These are phyloP conservation scores for Jamesozyma gamospora DNA, from an alignment of 805 yeast genomes.

Conservation along the genomic window DNA sequence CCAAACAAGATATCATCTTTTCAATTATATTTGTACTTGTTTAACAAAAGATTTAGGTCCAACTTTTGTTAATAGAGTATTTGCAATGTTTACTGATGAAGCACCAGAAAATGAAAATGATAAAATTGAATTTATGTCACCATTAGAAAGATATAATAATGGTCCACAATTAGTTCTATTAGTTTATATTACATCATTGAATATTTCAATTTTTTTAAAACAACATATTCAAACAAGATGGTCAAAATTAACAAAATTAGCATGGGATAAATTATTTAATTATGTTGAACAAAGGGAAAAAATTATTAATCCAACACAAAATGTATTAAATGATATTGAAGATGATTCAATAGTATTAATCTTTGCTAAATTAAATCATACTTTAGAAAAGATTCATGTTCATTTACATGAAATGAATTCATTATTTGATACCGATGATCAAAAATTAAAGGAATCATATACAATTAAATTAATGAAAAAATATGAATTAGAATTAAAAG, in stretches of 20 bases:
- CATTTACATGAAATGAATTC: slow-evolving; percentile 33
- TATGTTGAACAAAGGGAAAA: background rate
- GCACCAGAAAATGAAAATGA: slow-evolving; percentile 6
- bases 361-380: slow-evolving; percentile 48
- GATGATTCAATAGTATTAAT: slow-evolving; percentile 42
- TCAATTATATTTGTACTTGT: slow-evolving; percentile 53
- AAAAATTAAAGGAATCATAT: slow-evolving; percentile 11
- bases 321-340: slow-evolving; percentile 8
- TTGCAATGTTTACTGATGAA: slow-evolving; percentile 23
- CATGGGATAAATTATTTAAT: slow-evolving; percentile 5
- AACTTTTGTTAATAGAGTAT: slow-evolving; percentile 38
- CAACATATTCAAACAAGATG: slow-evolving; percentile 53
- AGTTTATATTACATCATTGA: slow-evolving; percentile 52
- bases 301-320: background rate
- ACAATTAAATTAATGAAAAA: slow-evolving; percentile 25
- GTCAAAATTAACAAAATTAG: slow-evolving; percentile 31
- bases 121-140: slow-evolving; percentile 13
- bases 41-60: slow-evolving; percentile 72
- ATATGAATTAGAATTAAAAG: slow-evolving; percentile 39
- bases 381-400: slow-evolving; percentile 52
- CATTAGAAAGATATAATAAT: slow-evolving; percentile 14
- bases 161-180: slow-evolving; percentile 31
- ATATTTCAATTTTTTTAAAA: slow-evolving; percentile 55
- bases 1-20: slow-evolving; percentile 65
- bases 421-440: slow-evolving; percentile 8